Evolutionary conservation across 73 alveolate genomes (phyloP).

Genomic region (Tetrahymena malaccensis): DNA sequence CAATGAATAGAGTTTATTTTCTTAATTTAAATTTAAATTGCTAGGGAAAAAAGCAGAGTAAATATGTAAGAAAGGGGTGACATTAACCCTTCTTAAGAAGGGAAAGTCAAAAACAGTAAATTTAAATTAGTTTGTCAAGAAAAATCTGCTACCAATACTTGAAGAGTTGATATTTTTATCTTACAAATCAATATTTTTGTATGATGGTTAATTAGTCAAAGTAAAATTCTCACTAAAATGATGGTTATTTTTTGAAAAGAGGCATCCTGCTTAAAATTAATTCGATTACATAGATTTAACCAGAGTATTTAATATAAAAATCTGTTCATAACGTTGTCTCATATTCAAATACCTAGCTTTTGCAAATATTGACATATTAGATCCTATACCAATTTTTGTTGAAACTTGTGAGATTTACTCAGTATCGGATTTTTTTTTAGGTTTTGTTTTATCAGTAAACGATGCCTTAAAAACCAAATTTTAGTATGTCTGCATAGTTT

Average conservation of each 20-base stretch:
- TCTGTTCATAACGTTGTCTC: neutral
- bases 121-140: neutral
- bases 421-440: neutral
- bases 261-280: neutral
- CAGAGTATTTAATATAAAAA: no score
- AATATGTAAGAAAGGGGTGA: neutral
- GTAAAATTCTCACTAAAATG: neutral
- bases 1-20: neutral
- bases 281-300: neutral
- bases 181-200: neutral
- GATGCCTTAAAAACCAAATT: neutral
- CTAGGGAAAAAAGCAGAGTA: neutral
- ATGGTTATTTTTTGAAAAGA: neutral
- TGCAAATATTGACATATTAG: neutral
- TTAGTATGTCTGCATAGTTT: neutral
- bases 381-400: neutral
- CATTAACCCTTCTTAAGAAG: neutral
- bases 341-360: neutral
- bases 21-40: neutral
- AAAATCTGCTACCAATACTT: neutral
- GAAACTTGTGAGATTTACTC: neutral
- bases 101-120: neutral
- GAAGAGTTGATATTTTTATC: neutral
- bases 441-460: neutral
- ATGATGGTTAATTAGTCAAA: neutral